Conservation (phyloP, 148 eudicot species). For the Mesembryanthemum crystallinum region DNA sequence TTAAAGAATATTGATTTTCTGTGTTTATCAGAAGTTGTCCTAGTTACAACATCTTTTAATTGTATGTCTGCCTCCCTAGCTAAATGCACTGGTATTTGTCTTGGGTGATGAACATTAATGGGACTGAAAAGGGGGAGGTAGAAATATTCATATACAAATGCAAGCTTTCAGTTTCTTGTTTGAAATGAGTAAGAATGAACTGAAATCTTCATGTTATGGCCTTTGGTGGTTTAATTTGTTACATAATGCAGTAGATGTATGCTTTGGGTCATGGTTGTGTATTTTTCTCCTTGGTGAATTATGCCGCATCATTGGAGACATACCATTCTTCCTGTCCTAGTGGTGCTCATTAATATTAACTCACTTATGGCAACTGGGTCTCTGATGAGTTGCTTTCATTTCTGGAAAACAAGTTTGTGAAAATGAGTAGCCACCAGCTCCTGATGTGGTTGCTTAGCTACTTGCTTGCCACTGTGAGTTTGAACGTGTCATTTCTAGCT, state of each 20-base stretch:
- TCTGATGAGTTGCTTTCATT: neutral
- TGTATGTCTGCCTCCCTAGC: neutral
- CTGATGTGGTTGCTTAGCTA: constrained; percentile 9
- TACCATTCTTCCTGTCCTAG: neutral
- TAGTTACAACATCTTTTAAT: neutral
- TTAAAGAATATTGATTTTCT: neutral
- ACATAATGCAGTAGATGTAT: neutral
- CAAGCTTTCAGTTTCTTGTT: constrained; percentile 3
- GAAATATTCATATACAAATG: neutral
- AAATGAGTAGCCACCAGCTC: constrained; percentile 2
- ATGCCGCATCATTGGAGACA: neutral
- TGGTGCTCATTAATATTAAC: neutral
- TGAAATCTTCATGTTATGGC: neutral
- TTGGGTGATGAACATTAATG: neutral
- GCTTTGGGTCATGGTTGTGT: neutral
- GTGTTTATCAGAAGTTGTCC: neutral
- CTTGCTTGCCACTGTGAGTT: neutral
- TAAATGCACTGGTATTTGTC: neutral
- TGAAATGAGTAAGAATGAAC: neutral
- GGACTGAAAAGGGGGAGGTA: neutral
- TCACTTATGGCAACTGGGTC: neutral
- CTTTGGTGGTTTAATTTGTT: constrained; percentile 6
- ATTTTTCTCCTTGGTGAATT: neutral
- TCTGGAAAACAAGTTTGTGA: neutral
- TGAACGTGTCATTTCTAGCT: neutral